Evolutionary conservation across 2,329 filamentous ascomycete genomes (phyloP).

Genomic region (Fusarium sp.): DNA sequence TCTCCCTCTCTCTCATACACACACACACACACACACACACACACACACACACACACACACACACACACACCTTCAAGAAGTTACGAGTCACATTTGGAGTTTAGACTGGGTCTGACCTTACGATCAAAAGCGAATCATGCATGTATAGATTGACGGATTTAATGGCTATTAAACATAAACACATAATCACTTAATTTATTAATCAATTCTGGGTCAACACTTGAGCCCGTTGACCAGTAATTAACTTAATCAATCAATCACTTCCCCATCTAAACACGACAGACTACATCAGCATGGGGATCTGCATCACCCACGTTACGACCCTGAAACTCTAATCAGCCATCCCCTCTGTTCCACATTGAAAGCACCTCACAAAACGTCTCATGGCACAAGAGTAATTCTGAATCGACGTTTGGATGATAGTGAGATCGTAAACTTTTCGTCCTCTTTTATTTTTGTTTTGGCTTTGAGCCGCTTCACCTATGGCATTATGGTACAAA

Average conservation of each 20-base stretch:
- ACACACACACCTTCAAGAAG: not conserved
- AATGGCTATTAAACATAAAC: constrained; percentile 29
- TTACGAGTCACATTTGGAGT: constrained; percentile 23
- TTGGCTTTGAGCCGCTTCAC: not conserved
- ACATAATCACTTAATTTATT: constrained; percentile 45
- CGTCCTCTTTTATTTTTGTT: constrained; percentile 26
- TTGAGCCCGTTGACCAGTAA: not conserved
- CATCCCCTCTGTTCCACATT: too few relatives aligned
- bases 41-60: too few relatives aligned
- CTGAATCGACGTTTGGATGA: not conserved
- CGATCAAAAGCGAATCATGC: constrained; percentile 24
- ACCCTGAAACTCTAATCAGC: constrained; percentile 1
- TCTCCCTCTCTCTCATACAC: too few relatives aligned
- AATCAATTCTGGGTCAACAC: constrained; percentile 27
- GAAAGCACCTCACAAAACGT: too few relatives aligned
- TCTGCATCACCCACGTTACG: not conserved
- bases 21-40: too few relatives aligned
- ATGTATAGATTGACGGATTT: constrained; percentile 15
- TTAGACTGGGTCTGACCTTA: constrained; percentile 14
- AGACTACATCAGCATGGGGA: not conserved
- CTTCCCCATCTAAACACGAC: not conserved
- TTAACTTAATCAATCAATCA: not conserved
- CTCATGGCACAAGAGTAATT: too few relatives aligned
- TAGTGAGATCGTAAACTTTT: not conserved
- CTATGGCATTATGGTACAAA: constrained; percentile 38